Evolutionary conservation across 208 protist species (phyloP), one percentile per base, ranked within the genome.

Genomic region (Leishmania gerbilli): DNA sequence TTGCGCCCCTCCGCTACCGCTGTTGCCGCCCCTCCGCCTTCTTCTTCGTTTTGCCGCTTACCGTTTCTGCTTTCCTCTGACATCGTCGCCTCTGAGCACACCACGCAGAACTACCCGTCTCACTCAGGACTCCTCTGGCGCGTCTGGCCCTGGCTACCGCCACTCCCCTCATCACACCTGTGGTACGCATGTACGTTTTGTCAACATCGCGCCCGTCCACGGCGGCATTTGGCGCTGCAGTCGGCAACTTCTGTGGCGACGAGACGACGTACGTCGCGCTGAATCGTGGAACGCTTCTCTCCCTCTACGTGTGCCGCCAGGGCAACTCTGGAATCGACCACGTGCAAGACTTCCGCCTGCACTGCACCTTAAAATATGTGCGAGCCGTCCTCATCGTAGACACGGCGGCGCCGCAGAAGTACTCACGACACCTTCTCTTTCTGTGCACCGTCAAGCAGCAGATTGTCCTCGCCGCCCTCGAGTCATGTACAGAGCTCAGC

Each of bases 371-470:
- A 45, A 95, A 94, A 75, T 96, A 94, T 77, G 64, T 96, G 49
- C 80, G 89, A 69, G 77, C 88, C 15, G 82, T 97, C 21, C 82
- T 87, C 19, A 79, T 97, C 2, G 72, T 76, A 0, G 86, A 96
- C 51, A 65, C 84, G 0, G 58, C 79, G 1, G 69, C 62, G 1
- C 62, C 84, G 55, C 78, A 83, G n/a, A 72, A 69, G 3, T 7
- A 74, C 67, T 31, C 79, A 1, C 88, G 92, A 4, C 90, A 97
- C 81, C 78, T 96, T 7, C 88, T 94, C 17, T 97, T 97, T 81
- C 53, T 96, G 4, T 87, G 93, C 75, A 92, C 91, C 51, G 80
- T 90, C 17, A 96, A 95, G 74, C 93, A 97, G 78, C 87, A 95
- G 75, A 84, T 95, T 13, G 85, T 91, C 13, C 62, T 97, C 24